Evolutionary conservation across 495 filamentous ascomycete genomes (phyloP).

Genomic region (Astrocystis sublimbata): DNA sequence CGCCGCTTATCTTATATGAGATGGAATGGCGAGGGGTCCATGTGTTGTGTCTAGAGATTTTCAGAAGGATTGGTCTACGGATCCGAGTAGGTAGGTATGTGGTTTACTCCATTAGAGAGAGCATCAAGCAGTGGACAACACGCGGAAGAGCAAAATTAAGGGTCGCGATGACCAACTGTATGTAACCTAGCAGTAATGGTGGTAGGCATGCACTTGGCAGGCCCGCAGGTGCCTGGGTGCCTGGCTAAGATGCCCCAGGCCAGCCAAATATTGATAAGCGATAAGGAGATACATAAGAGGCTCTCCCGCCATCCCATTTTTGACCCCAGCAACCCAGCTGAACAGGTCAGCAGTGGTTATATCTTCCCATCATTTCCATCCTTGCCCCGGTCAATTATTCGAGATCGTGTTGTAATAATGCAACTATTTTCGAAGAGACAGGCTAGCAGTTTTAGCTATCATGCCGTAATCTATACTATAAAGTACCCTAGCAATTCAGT

Average conservation of each 20-base stretch:
- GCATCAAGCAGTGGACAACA: not conserved
- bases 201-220: slow-evolving; percentile 2
- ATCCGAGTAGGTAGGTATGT: not conserved
- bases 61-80: no score
- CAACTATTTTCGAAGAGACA: no score
- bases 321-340: no score
- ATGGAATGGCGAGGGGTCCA: not conserved
- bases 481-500: no score
- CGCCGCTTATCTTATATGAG: not conserved
- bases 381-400: no score
- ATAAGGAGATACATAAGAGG: slow-evolving; percentile 4
- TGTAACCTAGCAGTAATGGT: not conserved
- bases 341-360: no score
- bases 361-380: no score
- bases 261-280: slow-evolving; percentile 11
- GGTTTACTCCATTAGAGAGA: not conserved
- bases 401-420: no score
- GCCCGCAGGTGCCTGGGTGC: not conserved
- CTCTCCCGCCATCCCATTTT: slow-evolving; percentile 14
- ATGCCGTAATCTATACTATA: no score
- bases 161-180: not conserved
- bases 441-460: no score
- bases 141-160: not conserved
- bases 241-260: not conserved
- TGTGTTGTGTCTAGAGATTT: not conserved